A percentile compares a stretch with the other conserved stretches of the same genome.
Evolutionary conservation across 805 yeast genomes (phyloP).

Genomic region (Spathaspora girioi): DNA sequence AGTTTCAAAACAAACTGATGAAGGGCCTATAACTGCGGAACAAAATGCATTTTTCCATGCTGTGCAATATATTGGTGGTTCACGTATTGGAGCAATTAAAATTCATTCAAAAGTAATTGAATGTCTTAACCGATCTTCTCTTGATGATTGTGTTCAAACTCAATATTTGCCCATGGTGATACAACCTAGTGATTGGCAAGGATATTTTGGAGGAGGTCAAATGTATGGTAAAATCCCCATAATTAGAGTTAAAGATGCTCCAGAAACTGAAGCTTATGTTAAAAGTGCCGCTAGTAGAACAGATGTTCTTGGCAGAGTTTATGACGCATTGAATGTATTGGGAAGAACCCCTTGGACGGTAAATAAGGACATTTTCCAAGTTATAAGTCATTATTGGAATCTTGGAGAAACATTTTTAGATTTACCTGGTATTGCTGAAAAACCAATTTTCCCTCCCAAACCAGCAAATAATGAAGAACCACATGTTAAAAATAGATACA

Average conservation of each 20-base stretch:
- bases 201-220: conserved; percentile 84
- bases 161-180: conserved; percentile 91
- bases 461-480: conserved; percentile 76
- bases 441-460: conserved; percentile 43
- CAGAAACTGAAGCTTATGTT: conserved; percentile 86
- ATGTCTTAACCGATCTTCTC: conserved; percentile 62
- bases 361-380: conserved; percentile 63
- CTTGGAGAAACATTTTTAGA: conserved; percentile 70
- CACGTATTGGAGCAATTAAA: conserved; percentile 75
- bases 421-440: conserved; percentile 52
- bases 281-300: conserved; percentile 76
- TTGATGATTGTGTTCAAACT: conserved; percentile 69
- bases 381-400: conserved; percentile 83
- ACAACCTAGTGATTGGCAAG: conserved; percentile 85
- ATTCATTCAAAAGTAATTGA: conserved; percentile 67
- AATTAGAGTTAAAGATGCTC: conserved; percentile 76
- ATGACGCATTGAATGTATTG: conserved; percentile 77
- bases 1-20: conserved; percentile 76
- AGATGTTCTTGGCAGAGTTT: conserved; percentile 63
- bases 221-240: conserved; percentile 58
- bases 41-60: conserved; percentile 92
- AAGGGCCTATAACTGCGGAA: conserved; percentile 48
- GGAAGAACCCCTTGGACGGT: conserved; percentile 94
- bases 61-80: conserved; percentile 77
- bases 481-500: conserved; percentile 62